Evolutionary conservation across 345 rosid genomes (phyloP).

Genomic region (Mallotus nudiflorus): DNA sequence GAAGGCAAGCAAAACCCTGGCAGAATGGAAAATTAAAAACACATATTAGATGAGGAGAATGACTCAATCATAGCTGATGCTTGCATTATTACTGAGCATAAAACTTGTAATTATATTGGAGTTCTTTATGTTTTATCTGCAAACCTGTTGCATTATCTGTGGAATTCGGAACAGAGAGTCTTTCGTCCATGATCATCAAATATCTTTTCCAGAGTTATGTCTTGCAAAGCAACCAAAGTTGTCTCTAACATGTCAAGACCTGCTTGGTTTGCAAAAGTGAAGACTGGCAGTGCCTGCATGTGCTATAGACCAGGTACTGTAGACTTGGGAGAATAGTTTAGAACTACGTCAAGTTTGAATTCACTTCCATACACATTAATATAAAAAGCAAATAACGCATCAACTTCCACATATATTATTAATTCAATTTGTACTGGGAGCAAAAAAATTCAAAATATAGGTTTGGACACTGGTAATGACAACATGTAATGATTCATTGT

Average conservation of each 20-base stretch:
- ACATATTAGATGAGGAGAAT: no score
- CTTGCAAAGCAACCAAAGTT: conserved; percentile 90
- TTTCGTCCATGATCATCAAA: conserved; percentile 92
- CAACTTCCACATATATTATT: no score
- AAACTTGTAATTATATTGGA: not conserved
- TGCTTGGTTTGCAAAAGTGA: conserved; percentile 96
- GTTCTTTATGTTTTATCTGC: not conserved
- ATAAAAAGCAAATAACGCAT: no score
- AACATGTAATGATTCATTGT: no score
- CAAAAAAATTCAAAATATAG: no score
- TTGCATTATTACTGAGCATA: not conserved
- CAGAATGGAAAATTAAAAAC: conserved; percentile 7
- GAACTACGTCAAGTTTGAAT: no score
- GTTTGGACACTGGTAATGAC: no score
- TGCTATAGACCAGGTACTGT: not conserved
- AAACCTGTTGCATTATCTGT: conserved; percentile 97
- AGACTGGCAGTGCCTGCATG: conserved; percentile 85
- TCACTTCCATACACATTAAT: no score
- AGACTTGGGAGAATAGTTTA: not conserved
- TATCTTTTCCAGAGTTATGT: conserved; percentile 87
- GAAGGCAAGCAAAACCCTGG: conserved; percentile 88
- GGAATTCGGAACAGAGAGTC: conserved; percentile 89
- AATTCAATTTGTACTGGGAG: no score
- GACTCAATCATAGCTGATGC: no score
- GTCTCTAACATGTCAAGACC: conserved; percentile 99